phyloP scores from a whole-genome alignment of 768 basidiomycete species.

The Lentinula detonsa region DNA sequence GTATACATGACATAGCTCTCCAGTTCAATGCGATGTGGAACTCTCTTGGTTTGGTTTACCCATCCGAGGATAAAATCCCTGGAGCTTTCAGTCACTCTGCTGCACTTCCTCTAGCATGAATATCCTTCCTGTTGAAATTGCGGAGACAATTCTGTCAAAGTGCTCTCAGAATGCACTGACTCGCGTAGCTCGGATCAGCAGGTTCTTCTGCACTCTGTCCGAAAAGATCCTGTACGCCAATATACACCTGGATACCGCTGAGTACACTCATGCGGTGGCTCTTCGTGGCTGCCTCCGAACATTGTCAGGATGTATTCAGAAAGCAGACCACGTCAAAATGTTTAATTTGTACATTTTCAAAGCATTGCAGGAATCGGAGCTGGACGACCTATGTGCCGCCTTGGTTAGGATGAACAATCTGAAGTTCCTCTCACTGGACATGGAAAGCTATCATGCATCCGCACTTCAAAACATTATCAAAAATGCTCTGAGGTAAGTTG shows the following conservation, averaged over 20 bases:
- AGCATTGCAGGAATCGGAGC: neutral
- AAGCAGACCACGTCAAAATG: neutral
- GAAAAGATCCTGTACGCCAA: neutral
- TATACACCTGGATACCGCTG: neutral
- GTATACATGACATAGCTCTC: neutral
- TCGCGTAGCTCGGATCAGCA: neutral
- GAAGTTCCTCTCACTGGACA: neutral
- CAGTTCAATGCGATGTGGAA: neutral
- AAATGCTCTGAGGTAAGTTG: neutral
- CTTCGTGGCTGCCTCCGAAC: neutral
- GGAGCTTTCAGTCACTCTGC: neutral
- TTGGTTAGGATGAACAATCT: neutral
- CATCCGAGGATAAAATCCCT: neutral
- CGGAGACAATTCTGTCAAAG: neutral
- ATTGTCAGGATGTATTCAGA: neutral
- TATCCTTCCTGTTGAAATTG: neutral
- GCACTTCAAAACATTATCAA: neutral
- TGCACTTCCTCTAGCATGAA: neutral
- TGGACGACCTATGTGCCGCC: neutral
- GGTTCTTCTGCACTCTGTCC: neutral
- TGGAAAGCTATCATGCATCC: neutral
- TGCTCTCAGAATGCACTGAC: neutral
- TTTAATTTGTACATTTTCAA: neutral
- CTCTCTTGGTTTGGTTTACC: neutral
- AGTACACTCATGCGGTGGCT: neutral